Base-by-base conservation (phyloP, 1,284 basidiomycete genomes). In the Leucocoprinus gongylophorus region DNA sequence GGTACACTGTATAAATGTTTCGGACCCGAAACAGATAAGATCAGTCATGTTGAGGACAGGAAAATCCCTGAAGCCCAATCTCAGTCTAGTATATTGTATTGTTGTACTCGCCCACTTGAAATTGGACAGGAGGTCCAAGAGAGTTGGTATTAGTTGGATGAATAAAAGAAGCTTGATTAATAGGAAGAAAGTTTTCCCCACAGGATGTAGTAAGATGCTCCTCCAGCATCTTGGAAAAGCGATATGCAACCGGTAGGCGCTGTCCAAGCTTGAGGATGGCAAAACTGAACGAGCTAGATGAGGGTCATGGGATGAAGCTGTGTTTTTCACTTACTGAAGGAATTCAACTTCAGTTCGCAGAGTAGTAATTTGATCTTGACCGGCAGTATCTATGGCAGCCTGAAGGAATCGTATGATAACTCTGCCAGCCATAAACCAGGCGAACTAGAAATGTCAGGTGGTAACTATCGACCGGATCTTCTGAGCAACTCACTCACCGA, bases 401-500 rank as follows among this genome's bases (percentile, higher is more conserved):
- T 78, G 74, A 29, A 83, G 63, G 62, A 86, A 84, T 12, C 83
- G 75, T 6, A 79, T 74, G 23, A 88, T 71, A 5, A 85, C 80
- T 26, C 82, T 72, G 1, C 82, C 84, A 40, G 75, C 75, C 53
- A 76, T 72, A 61, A 83, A 85, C 81, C 83, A 88, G 56, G 76
- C 79, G 57, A 84, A 83, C 83, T 87, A 49, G 29, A 46, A 10
- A 10, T 47, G 28, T 13, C 18, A 43, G 10, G 41, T 18, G 13
- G 39, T 42, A 23, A 12, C 6, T 9, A 15, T n/a, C 12, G 10
- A 13, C 5, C 7, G 20, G 20, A 21, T 37, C 4, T 5, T 8
- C 3, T 8, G 15, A 46, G 17, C 17, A 4, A 15, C 5, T 21
- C 7, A 64, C 73, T 57, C 58, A 83, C 81, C 55, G 76, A 71